These are phyloP conservation scores for Lunasporangiospora selenospora DNA, from an alignment of 192 early-diverging fungal species.

Conservation along the genomic window DNA sequence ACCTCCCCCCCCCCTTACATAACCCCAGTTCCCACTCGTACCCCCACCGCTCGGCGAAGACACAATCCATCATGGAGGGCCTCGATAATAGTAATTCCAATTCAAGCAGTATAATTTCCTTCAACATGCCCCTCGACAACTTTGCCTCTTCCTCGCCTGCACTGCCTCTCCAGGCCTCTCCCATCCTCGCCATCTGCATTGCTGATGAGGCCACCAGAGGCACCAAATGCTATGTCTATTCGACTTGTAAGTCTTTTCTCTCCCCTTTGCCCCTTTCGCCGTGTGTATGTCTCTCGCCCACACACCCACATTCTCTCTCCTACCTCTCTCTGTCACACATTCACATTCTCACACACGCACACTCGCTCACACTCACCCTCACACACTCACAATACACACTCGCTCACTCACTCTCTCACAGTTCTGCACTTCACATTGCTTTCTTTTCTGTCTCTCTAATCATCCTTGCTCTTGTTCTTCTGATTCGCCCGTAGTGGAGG, in stretches of 20 bases:
- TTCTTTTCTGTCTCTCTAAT: not conserved
- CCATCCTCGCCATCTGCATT: constrained; percentile 32
- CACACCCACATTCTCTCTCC: too few species aligned
- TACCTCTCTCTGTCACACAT: too few species aligned
- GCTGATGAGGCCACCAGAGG: constrained; percentile 29
- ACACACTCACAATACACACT: too few species aligned
- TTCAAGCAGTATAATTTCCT: constrained; percentile 25
- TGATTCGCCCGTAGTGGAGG: constrained; percentile 19
- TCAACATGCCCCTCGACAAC: constrained; percentile 38
- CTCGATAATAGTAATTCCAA: constrained; percentile 27
- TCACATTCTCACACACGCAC: too few species aligned
- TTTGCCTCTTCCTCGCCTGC: constrained; percentile 19
- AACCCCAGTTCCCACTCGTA: too few species aligned
- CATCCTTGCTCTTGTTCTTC: not conserved
- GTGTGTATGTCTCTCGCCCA: too few species aligned
- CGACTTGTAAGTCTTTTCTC: constrained; percentile 48
- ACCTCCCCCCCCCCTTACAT: too few species aligned
- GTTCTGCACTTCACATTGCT: not conserved
- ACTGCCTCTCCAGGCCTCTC: not conserved
- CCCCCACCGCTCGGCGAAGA: too few species aligned
- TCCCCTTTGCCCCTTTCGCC: too few species aligned
- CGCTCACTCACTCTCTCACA: too few species aligned
- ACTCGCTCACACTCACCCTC: too few species aligned
- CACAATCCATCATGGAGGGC: constrained; percentile 51
- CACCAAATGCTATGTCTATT: constrained; percentile 32